Base-by-base conservation (phyloP, 2,329 filamentous ascomycete species). In the Paecilomyces sp. region DNA sequence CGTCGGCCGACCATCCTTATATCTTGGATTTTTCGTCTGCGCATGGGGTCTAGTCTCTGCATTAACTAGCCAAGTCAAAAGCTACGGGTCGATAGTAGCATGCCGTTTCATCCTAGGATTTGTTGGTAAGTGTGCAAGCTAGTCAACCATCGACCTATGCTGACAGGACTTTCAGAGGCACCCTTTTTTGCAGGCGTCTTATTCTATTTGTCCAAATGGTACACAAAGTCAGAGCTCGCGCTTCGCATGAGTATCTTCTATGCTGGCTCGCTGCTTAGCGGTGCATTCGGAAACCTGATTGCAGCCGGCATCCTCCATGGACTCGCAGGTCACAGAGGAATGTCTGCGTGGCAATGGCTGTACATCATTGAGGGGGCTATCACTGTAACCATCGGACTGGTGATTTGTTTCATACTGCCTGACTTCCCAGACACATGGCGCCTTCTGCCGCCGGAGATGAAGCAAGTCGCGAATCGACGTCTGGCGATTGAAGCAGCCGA, bases 201-300 rank as follows among this genome's bases (percentile, higher is more conserved):
- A 12, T 81, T 79, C 67, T 80, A 79, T 59, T 72, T 82, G 8
- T 79, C 76, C 6, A 79, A 77, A 62, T 83, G 80, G 80, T 84
- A 83, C 63, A 84, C 80, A 1, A 79, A 79, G 56, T 75, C 78
- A 31, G 82, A 84, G 61, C 67, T 84, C 15, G 77, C 77, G 2
- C 73, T 80, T 51, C 76, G 82, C 4, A 82, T 79, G 64, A 77
- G 77, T n/a, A 76, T 83, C 52, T 77, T 84, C 58, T 83, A 82
- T 66, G 79, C 79, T 3, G 81, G 80, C 3, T 79, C 76, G 1
- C 68, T 82, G 22, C 74, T 83, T 31, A 77, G 76, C 57, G 79
- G 72, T 54, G 81, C 81, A 1, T 84, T 84, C 64, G 80, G 80
- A n/a, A 81, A 79, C 22, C 72, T 84, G 28, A 81, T 84, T 56